phyloP scores from a whole-genome alignment of 2,329 filamentous ascomycete genomes.

The Bipolaris gigantea region DNA sequence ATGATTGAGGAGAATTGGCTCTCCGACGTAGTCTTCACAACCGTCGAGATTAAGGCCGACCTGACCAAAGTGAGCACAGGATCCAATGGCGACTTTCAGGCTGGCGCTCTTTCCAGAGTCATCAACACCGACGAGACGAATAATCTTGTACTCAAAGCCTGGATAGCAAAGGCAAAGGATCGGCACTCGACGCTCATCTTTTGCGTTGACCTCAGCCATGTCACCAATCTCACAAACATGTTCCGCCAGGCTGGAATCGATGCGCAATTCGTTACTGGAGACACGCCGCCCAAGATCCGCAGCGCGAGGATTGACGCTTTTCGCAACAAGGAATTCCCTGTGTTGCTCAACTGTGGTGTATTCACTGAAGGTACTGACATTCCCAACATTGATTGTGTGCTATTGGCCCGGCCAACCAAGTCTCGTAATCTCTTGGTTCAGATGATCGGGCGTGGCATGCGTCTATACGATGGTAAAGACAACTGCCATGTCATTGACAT shows the following conservation, averaged over 20 bases:
- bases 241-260: slow-evolving; percentile 81
- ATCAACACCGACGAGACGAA: slow-evolving; percentile 85
- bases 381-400: slow-evolving; percentile 91
- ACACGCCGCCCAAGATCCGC: slow-evolving; percentile 71
- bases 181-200: slow-evolving; percentile 90
- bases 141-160: slow-evolving; percentile 80
- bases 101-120: slow-evolving; percentile 72
- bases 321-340: slow-evolving; percentile 73
- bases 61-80: slow-evolving; percentile 69
- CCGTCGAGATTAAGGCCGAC: slow-evolving; percentile 80
- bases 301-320: slow-evolving; percentile 75
- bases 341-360: slow-evolving; percentile 91
- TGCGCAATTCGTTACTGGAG: slow-evolving; percentile 82
- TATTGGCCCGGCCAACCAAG: slow-evolving; percentile 84
- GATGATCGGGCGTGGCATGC: slow-evolving; percentile 96
- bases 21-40: slow-evolving; percentile 89
- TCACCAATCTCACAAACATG: slow-evolving; percentile 69
- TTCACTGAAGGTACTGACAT: slow-evolving; percentile 98
- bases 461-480: slow-evolving; percentile 75
- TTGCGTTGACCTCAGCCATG: slow-evolving; percentile 87
- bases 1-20: slow-evolving; percentile 92
- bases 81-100: slow-evolving; percentile 75
- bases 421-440: slow-evolving; percentile 93
- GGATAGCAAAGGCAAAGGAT: slow-evolving; percentile 73
- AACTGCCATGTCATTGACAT: slow-evolving; percentile 97